Evolutionary conservation across 2,329 filamentous ascomycete species (phyloP), one percentile per base, ranked within the genome.

Genomic region (Aureobasidium sp.): DNA sequence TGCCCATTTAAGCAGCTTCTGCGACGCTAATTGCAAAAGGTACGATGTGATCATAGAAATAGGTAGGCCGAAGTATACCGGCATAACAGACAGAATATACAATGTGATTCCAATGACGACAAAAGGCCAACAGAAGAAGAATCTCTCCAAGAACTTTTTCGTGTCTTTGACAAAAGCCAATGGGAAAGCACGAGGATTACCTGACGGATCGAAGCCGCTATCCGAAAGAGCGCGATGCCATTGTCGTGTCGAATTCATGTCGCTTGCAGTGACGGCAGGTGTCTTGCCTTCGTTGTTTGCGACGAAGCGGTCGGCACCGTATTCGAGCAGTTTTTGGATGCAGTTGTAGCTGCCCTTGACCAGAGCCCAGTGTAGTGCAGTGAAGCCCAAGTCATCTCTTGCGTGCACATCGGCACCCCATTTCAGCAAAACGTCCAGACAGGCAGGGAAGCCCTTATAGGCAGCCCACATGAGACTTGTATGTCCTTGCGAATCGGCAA

Each of bases 401-500:
- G 90, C 88, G 74, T 96, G 91, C 9, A 97, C 91, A 71, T 91
- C 94, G 41, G 94, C 94, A 59, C 94, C 95, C 91, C 94, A 99
- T 67, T 91, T 86, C 63, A 99, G 77, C 66, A 96, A 93, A 47
- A 97, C 75, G 71, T 97, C 94, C 52, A 97, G 93, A 68, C 91
- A 96, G 50, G 88, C 86, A 0, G 93, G 90, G 72, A 88, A 97
- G 39, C 95, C 94, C 76, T 99, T 99, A 79, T 99, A 99, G 16
- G 93, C 93, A 21, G 94, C 91, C 94, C 94, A 99, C 94, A 99
- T 99, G 64, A 99, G 81, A 64, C 88, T 88, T 0, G 94, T 97
- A 75, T 99, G 95, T 6, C 92, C 91, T 72, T 91, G 93, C 55
- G 85, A 85, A 75, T 99, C 94, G 59, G 88, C 82, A 6, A 94